A percentile compares a stretch with the other conserved stretches of the same genome.
These are phyloP conservation scores for Dactylorhiza incarnata DNA, from an alignment of 106 monocot species.

Conservation along the genomic window DNA sequence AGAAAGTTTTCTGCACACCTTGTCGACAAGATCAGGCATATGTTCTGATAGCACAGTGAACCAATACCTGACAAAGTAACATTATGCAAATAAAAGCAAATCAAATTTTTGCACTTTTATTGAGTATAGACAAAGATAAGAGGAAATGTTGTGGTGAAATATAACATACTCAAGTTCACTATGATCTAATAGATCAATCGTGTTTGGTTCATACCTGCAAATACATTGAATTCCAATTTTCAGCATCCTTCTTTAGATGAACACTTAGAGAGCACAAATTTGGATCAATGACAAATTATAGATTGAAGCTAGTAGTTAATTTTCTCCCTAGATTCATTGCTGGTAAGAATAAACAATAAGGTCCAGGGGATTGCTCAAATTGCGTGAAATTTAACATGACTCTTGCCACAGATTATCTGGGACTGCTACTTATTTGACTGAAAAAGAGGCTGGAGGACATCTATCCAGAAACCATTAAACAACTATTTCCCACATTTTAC, in stretches of 20 bases:
- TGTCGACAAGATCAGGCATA: constrained; percentile 92
- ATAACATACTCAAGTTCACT: constrained; percentile 78
- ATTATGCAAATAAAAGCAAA: neutral
- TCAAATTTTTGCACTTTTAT: neutral
- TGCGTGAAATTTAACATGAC: neutral
- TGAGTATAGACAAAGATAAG: neutral
- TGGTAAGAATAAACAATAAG: neutral
- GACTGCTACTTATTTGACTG: neutral
- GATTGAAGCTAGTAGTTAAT: neutral
- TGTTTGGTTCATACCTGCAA: constrained; percentile 98
- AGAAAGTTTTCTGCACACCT: constrained; percentile 40
- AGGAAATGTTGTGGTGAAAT: neutral
- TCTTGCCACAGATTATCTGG: neutral
- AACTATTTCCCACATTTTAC: neutral
- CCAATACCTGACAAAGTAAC: constrained; percentile 70
- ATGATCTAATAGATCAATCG: constrained; percentile 83
- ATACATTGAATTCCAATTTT: constrained; percentile 5
- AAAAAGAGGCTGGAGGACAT: neutral
- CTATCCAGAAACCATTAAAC: neutral
- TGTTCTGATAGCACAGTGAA: constrained; percentile 78
- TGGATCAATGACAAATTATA: neutral
- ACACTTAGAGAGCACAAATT: neutral
- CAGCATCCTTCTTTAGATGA: neutral
- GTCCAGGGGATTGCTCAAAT: neutral
- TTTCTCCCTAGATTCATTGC: neutral